phyloP scores from a whole-genome alignment of 129 eudicot genomes.

The Rutidosis leptorrhynchoides region DNA sequence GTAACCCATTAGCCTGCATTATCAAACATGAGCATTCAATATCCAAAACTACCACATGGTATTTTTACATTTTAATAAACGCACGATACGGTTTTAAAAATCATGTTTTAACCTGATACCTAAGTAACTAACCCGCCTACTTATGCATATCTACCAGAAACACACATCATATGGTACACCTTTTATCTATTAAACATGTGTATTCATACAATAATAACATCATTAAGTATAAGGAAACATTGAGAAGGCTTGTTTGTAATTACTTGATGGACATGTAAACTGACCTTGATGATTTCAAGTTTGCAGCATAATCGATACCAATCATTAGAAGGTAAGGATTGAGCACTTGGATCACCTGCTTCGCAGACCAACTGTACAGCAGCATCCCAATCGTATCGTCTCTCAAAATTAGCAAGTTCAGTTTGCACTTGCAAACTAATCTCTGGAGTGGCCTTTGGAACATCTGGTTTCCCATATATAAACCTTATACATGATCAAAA shows the following conservation, averaged over 20 bases:
- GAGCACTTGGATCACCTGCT: slow-evolving; percentile 80
- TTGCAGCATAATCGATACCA: slow-evolving; percentile 90
- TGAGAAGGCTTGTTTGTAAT: neutral
- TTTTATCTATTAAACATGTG: neutral
- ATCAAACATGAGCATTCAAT: slow-evolving; percentile 19
- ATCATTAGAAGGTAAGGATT: slow-evolving; percentile 70
- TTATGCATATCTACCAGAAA: neutral
- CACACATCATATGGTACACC: neutral
- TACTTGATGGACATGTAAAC: slow-evolving; percentile 1
- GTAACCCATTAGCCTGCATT: slow-evolving; percentile 76
- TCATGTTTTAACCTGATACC: slow-evolving; percentile 2
- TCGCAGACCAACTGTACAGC: slow-evolving; percentile 68
- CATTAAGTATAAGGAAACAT: neutral
- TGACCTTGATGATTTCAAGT: slow-evolving; percentile 79
- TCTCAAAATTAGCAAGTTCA: slow-evolving; percentile 62
- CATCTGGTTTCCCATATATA: slow-evolving; percentile 94
- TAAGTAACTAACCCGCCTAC: slow-evolving; percentile 9
- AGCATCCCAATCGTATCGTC: slow-evolving; percentile 75
- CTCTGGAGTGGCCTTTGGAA: slow-evolving; percentile 74
- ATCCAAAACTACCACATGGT: neutral
- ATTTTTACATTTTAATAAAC: slow-evolving; percentile 8
- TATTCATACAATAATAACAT: slow-evolving; percentile 3
- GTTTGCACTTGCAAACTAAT: slow-evolving; percentile 56
- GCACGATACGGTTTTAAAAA: too few relatives aligned
- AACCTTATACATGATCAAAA: slow-evolving; percentile 46